Evolutionary conservation across 257 asterid species (phyloP), one percentile per base, ranked within the genome.

Genomic region (Solanum habrochaites): DNA sequence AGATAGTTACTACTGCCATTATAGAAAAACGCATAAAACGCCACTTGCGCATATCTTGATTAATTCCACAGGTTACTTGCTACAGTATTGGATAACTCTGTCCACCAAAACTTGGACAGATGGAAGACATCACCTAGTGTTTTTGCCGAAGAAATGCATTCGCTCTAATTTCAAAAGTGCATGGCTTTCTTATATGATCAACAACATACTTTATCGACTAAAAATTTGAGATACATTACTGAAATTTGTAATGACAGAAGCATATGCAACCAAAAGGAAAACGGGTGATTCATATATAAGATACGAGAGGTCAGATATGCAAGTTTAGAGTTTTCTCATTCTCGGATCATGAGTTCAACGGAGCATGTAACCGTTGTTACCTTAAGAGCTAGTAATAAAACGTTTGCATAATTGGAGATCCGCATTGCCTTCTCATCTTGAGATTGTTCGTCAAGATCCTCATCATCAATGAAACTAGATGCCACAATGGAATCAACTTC

Each of bases 391-490:
- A 97, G 93, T 40, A 97, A 93, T 37, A 95, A 49, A 87, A 97
- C 29, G 81, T 97, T 97, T 18, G 98, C 95, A 81, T 90, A 97
- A 81, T 95, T 97, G 31, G 99, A 97, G 60, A 94, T 94, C 90
- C 15, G 93, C 99, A 97, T 97, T 27, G 99, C 99, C 89, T 91
- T 90, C 93, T 97, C 98, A 3, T 97, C 94, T 62, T 93, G 93
- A 49, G 87, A 88, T 90, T 90, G 94, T 88, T 95, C 98, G 80
- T 90, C 94, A 18, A 83, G 75, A 89, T 93, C 97, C 31, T 93
- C 98, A 70, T 92, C 94, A 23, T 93, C 94, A n/a, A 87, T 42
- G 62, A 86, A 87, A 60, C 92, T 94, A 60, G 98, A 52, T 58
- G 89, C 75, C 72, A 87, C 93, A 84, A 90, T 83, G 16, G 88